Conservation (phyloP, 2,329 filamentous ascomycete species). For the Neonectria ditissima region DNA sequence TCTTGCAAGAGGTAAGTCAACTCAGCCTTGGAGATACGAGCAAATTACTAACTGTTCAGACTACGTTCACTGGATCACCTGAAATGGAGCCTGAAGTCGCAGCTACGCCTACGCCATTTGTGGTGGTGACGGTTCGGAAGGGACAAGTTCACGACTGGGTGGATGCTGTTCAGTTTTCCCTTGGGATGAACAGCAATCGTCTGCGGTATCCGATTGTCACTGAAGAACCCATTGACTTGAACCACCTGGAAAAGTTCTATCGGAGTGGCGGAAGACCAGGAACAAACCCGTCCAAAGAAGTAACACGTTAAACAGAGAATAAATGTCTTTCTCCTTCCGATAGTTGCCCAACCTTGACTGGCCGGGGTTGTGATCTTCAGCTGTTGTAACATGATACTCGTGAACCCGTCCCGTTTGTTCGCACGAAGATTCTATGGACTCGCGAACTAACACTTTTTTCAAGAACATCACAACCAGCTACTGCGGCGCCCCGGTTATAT, state of each 20-base stretch:
- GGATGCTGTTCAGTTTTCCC: constrained; percentile 20
- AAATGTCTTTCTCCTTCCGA: not conserved
- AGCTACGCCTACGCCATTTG: constrained; percentile 19
- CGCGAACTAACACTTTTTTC: too few relatives aligned
- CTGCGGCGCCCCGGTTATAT: too few relatives aligned
- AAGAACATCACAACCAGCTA: too few relatives aligned
- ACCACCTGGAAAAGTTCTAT: constrained; percentile 16
- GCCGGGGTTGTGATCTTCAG: too few relatives aligned
- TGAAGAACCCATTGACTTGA: constrained; percentile 7
- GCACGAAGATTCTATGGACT: too few relatives aligned
- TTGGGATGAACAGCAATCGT: constrained; percentile 19
- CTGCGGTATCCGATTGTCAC: constrained; percentile 16
- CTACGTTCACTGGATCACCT: constrained; percentile 21
- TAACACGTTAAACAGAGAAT: not conserved
- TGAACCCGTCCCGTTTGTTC: too few relatives aligned
- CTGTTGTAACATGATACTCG: too few relatives aligned
- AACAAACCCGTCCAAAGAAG: constrained; percentile 1
- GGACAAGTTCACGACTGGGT: constrained; percentile 23
- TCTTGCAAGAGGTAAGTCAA: constrained; percentile 20
- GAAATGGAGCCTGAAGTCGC: constrained; percentile 16
- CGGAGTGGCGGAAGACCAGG: not conserved
- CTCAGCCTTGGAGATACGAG: not conserved
- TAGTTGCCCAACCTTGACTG: too few relatives aligned
- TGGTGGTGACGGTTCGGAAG: constrained; percentile 25
- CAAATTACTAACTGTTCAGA: constrained; percentile 5